Conservation (phyloP, 768 basidiomycete species). For the Pleurotus salmoneostramineus region DNA sequence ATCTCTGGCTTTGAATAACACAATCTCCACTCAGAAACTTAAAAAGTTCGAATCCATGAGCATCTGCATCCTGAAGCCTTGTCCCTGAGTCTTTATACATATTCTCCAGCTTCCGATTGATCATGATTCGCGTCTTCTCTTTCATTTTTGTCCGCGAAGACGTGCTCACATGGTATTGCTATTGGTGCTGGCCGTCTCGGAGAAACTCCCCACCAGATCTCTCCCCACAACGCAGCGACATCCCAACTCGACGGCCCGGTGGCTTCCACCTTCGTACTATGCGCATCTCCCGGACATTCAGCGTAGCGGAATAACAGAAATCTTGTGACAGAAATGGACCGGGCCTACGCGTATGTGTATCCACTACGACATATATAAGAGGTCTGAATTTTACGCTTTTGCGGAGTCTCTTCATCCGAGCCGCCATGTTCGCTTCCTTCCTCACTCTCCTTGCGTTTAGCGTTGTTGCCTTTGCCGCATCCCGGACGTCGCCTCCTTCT, state of each 20-base stretch:
- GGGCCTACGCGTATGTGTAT: too few relatives aligned
- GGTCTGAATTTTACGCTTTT: neutral
- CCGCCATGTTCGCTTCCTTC: neutral
- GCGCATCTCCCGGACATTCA: neutral
- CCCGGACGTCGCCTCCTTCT: constrained; percentile 37
- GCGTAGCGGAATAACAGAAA: neutral
- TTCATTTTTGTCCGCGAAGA: neutral
- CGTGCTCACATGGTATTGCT: neutral
- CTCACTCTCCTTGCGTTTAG: constrained; percentile 6
- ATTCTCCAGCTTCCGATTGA: neutral
- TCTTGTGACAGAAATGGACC: neutral
- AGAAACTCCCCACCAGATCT: neutral
- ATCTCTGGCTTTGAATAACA: neutral
- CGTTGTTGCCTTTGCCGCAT: constrained; percentile 21
- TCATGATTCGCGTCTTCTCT: neutral
- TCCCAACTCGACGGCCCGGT: neutral
- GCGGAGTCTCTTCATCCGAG: neutral
- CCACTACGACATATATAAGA: too few relatives aligned
- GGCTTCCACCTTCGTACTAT: neutral
- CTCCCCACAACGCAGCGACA: neutral
- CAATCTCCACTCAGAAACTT: neutral
- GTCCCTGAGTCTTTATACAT: neutral
- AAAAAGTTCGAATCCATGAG: neutral
- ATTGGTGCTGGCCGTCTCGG: neutral
- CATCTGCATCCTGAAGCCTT: neutral